Conservation (phyloP, 345 rosid species). For the Bretschneidera sinensis region DNA sequence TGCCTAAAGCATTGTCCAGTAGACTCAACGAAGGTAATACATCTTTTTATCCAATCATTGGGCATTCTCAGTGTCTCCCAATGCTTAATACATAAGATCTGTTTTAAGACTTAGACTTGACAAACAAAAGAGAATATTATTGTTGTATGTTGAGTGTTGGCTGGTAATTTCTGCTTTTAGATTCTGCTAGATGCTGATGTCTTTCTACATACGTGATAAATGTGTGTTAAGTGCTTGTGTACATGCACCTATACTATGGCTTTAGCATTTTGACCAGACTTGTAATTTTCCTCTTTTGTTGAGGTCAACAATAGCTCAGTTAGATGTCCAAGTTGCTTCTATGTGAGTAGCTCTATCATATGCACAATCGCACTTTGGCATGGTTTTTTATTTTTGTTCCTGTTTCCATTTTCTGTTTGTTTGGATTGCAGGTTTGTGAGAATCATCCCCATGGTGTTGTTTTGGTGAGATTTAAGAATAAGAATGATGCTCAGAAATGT, state of each 20-base stretch:
- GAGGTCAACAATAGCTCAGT: neutral
- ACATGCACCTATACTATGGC: neutral
- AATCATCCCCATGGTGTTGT: conserved; percentile 91
- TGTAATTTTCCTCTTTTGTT: neutral
- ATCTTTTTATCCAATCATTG: neutral
- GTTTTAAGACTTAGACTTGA: too few relatives aligned
- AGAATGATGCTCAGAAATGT: conserved; percentile 83
- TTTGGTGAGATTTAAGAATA: conserved; percentile 76
- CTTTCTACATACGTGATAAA: too few relatives aligned
- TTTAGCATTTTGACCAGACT: too few relatives aligned
- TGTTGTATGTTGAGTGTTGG: too few relatives aligned
- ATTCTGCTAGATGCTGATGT: too few relatives aligned
- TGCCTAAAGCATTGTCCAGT: conserved; percentile 77
- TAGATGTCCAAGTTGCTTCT: neutral
- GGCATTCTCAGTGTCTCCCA: neutral
- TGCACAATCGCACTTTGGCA: too few relatives aligned
- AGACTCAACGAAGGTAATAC: conserved; percentile 72
- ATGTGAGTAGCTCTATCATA: too few relatives aligned
- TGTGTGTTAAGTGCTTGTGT: conserved; percentile 1
- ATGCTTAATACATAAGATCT: neutral
- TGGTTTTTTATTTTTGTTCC: neutral
- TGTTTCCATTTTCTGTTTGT: neutral
- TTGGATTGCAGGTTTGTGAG: conserved; percentile 66
- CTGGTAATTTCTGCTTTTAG: too few relatives aligned
- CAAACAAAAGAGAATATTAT: too few relatives aligned